Evolutionary conservation across 495 filamentous ascomycete genomes (phyloP).

Genomic region (Lophium mytilinum): DNA sequence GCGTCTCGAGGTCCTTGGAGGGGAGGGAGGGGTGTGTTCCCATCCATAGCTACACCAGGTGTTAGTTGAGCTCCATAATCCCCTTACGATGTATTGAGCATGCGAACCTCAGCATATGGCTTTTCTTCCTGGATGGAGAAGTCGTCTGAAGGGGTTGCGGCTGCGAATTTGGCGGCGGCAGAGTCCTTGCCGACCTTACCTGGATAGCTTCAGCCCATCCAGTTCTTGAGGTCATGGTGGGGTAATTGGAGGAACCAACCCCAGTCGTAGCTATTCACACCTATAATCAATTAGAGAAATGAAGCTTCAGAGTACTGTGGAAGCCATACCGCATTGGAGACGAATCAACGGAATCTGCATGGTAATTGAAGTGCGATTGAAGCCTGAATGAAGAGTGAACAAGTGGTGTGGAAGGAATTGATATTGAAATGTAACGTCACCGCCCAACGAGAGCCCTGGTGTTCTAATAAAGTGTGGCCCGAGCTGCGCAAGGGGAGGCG

Average conservation of each 20-base stretch:
- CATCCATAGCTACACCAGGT: slow-evolving; percentile 76
- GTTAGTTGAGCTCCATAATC: not conserved
- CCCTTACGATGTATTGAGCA: not conserved
- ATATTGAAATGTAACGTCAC: not conserved
- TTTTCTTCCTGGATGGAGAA: slow-evolving; percentile 35
- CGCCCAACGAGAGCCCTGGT: not conserved
- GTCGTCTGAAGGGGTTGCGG: slow-evolving; percentile 27
- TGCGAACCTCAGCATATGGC: slow-evolving; percentile 37
- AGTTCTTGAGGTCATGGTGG: not conserved
- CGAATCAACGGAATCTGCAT: slow-evolving; percentile 82
- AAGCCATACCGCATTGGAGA: slow-evolving; percentile 74
- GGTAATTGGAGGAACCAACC: slow-evolving; percentile 41
- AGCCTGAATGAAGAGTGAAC: not conserved
- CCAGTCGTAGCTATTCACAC: slow-evolving; percentile 98
- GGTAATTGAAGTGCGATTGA: slow-evolving; percentile 27
- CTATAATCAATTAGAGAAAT: slow-evolving; percentile 32
- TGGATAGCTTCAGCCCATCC: slow-evolving; percentile 21
- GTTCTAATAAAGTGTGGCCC: slow-evolving; percentile 1
- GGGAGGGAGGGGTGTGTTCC: slow-evolving; percentile 94
- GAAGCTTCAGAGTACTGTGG: not conserved
- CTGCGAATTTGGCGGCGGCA: slow-evolving; percentile 50
- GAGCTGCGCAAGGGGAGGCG: not conserved
- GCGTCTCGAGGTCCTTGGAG: slow-evolving; percentile 76
- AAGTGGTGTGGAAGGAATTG: no score
- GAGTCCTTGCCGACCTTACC: slow-evolving; percentile 49